Evolutionary conservation across 768 basidiomycete species (phyloP), one percentile per base, ranked within the genome.

Genomic region (Termitomyces sp.): DNA sequence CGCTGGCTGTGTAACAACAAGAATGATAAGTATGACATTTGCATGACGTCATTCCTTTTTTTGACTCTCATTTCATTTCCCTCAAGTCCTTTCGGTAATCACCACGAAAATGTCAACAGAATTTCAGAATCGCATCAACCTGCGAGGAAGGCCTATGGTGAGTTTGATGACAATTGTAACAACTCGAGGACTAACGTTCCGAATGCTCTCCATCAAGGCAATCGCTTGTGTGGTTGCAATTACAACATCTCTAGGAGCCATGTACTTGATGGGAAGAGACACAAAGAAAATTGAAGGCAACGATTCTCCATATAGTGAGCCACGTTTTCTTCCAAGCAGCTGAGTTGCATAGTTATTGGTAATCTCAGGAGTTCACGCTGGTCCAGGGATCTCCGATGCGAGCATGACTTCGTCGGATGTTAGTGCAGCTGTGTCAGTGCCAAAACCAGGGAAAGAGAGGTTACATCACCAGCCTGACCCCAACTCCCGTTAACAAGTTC

Each of bases 371-470:
- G 40, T 10, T 5, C 58, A 65, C 20, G 67, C 65, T 26, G 57
- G n/a, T 8, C 57, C 40, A 12, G 66, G 66, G 2, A 65, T 63
- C 8, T 68, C 70, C 0, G 73, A 75, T 60, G 65, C 65, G 58
- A 69, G 67, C 6, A 77, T 77, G 75, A 72, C 63, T 48, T 75
- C 74, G 1, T 66, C 69, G 1, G 75, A 77, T 60, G 72, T 77
- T 14, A 68, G 67, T 57, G 73, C 72, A 7, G 72, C 70, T 4
- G 74, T 75, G 6, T 75, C 74, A 1, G 57, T 73, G 13, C 72
- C 72, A 0, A 73, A 69, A 56, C 72, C 70, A 8, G 68, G 68
- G 18, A 67, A 68, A 42, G 66, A 69, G 50, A 64, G 68, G 46
- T 43, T 69, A 3, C 61, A 62, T 28, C 61, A 61, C 30, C 63